Conservation (phyloP, 768 basidiomycete genomes). For the Pleurotus cornucopiae region DNA sequence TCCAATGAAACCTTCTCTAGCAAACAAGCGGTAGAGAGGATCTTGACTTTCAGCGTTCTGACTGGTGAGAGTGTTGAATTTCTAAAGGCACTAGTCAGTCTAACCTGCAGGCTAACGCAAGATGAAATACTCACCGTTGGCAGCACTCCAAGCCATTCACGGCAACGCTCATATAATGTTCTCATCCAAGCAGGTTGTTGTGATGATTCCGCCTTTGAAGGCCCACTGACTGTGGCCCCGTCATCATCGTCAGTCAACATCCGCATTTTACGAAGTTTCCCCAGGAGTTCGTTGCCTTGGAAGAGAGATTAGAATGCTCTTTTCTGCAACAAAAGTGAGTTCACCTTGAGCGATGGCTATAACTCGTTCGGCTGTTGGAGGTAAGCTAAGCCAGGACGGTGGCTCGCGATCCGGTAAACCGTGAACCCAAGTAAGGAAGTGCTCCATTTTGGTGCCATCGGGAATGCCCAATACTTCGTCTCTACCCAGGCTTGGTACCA, state of each 20-base stretch:
- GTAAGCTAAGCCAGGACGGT: constrained; percentile 91
- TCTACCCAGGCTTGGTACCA: constrained; percentile 65
- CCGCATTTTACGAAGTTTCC: constrained; percentile 91
- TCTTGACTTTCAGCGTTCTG: constrained; percentile 71
- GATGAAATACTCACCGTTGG: constrained; percentile 56
- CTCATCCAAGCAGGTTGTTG: constrained; percentile 97
- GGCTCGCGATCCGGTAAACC: constrained; percentile 89
- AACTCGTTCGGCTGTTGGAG: constrained; percentile 86
- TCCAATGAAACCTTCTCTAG: constrained; percentile 81
- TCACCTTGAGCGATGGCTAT: constrained; percentile 89
- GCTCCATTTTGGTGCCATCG: constrained; percentile 89
- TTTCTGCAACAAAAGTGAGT: constrained; percentile 9
- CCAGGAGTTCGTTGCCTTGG: constrained; percentile 74
- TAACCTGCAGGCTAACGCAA: not conserved
- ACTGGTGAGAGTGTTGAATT: constrained; percentile 59
- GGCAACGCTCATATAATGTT: constrained; percentile 71
- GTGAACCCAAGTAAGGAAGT: constrained; percentile 89
- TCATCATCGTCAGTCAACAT: constrained; percentile 86
- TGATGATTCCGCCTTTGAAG: constrained; percentile 58
- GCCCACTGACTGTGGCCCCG: constrained; percentile 41
- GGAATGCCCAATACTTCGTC: constrained; percentile 64
- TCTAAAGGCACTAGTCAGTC: constrained; percentile 30
- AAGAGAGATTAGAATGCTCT: constrained; percentile 1
- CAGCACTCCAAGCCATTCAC: constrained; percentile 76
- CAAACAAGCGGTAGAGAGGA: constrained; percentile 85